Base-by-base conservation (phyloP, 306 rosid species). In the Fagus sylvatica region DNA sequence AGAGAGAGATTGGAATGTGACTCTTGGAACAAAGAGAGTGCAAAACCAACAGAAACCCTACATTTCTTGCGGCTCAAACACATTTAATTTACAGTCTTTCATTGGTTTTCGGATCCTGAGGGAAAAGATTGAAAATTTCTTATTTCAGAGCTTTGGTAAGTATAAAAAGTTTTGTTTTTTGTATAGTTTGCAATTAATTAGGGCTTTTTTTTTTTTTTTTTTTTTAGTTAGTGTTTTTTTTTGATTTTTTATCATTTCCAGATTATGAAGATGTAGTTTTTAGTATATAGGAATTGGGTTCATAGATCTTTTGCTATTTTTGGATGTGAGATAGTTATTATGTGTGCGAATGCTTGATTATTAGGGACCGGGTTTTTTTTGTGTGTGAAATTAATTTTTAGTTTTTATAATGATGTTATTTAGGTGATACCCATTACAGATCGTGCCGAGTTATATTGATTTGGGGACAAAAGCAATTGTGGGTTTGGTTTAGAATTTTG, bases 21-120 rank as follows among this genome's bases (percentile, higher is more conserved):
- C 81, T 87, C 77, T 71, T 74, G 71, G 65, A 17, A 54, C 30
- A 46, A 30, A 33, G 81, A 69, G 74, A 40, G 62, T 3, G 78
- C 28, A 42, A 74, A 77, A 74, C 72, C 32, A 4, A 65, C 16
- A 39, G 71, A 82, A 87, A 87, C 90, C 88, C 90, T 87, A 87
- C 84, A 84, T 77, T 87, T 75, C 15, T 77, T 54, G 69, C 74
- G 53, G 73, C 79, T n/a, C 54, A 53, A 64, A 56, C 10, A 56
- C 10, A 59, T 10, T 36, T 22, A 51, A 13, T 11, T 68, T 80
- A 15, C 19, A 32, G 22, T 76, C 42, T 68, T 49, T 16, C 13
- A 10, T n/a, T 5, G 4, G 43, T 61, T 70, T 72, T 64, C 78
- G 48, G 84, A 81, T 86, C 82, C 80, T 22, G 28, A 22, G 28